Evolutionary conservation across 306 rosid species (phyloP).

Genomic region (Gastrolobium bilobum): DNA sequence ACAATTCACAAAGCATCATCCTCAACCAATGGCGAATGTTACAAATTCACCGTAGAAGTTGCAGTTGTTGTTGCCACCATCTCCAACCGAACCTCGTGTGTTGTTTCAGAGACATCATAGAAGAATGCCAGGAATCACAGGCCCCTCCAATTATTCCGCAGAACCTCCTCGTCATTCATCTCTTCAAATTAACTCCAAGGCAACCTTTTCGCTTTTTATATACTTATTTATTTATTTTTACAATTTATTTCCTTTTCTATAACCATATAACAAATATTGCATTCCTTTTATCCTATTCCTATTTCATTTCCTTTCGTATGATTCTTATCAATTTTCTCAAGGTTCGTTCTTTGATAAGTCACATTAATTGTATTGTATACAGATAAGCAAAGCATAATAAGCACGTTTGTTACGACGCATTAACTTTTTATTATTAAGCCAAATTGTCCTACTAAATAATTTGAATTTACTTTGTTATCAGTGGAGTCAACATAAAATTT

Average conservation of each 20-base stretch:
- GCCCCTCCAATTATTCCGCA: conserved; percentile 76
- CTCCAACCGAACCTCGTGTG: background rate
- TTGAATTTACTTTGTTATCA: too few relatives aligned
- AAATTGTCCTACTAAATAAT: too few relatives aligned
- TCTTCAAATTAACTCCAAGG: conserved; percentile 80
- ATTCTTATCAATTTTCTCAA: too few relatives aligned
- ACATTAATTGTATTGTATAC: too few relatives aligned
- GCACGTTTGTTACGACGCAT: too few relatives aligned
- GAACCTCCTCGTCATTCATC: conserved; percentile 79
- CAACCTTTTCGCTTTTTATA: background rate
- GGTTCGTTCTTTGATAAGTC: too few relatives aligned
- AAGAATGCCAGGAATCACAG: conserved; percentile 74
- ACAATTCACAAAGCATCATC: background rate
- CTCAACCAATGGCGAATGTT: conserved; percentile 7
- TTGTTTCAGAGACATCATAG: conserved; percentile 4
- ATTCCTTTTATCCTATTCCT: background rate
- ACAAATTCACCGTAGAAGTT: background rate
- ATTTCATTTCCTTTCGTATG: background rate
- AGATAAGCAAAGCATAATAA: too few relatives aligned
- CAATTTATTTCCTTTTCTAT: background rate
- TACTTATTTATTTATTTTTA: background rate
- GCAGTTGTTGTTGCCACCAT: background rate
- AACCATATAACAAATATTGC: background rate
- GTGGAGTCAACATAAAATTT: too few relatives aligned
- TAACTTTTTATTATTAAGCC: too few relatives aligned